Conservation (phyloP, 192 early-diverging fungal genomes). For the Thamnidium elegans region DNA sequence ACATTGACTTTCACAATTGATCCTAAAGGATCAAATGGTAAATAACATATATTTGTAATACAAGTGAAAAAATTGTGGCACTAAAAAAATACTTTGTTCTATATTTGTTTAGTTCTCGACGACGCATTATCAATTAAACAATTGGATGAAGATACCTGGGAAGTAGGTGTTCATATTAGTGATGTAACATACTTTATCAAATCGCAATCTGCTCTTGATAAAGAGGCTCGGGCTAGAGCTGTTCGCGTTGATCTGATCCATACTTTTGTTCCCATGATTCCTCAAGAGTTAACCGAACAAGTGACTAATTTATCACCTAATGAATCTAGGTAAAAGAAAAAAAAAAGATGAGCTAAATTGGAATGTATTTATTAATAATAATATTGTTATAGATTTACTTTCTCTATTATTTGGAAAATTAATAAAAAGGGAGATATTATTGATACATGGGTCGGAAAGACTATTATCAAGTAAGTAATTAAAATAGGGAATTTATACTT, state of each 20-base stretch:
- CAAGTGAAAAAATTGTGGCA: background rate
- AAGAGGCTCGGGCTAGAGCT: constrained; percentile 86
- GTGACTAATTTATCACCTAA: constrained; percentile 89
- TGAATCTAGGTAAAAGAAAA: constrained; percentile 54
- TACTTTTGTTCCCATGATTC: constrained; percentile 94
- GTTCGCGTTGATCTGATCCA: constrained; percentile 95
- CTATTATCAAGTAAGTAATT: constrained; percentile 22
- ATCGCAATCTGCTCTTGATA: constrained; percentile 87
- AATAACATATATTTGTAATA: background rate
- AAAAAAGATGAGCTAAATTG: background rate
- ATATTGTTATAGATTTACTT: constrained; percentile 20
- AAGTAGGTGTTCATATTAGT: constrained; percentile 85
- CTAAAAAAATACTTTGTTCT: constrained; percentile 1
- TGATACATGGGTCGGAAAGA: constrained; percentile 72
- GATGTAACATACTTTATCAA: constrained; percentile 97
- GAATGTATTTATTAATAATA: background rate
- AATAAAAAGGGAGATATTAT: constrained; percentile 79
- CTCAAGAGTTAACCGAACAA: constrained; percentile 83
- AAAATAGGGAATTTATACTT: background rate
- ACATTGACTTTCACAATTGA: constrained; percentile 87
- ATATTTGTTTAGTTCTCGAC: constrained; percentile 57
- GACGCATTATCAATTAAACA: constrained; percentile 70
- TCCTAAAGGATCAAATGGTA: constrained; percentile 72
- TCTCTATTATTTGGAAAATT: constrained; percentile 95
- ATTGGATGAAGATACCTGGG: constrained; percentile 63